Evolutionary conservation across 148 eudicot species (phyloP), one percentile per base, ranked within the genome.

Genomic region (Fallopia convolvulus): DNA sequence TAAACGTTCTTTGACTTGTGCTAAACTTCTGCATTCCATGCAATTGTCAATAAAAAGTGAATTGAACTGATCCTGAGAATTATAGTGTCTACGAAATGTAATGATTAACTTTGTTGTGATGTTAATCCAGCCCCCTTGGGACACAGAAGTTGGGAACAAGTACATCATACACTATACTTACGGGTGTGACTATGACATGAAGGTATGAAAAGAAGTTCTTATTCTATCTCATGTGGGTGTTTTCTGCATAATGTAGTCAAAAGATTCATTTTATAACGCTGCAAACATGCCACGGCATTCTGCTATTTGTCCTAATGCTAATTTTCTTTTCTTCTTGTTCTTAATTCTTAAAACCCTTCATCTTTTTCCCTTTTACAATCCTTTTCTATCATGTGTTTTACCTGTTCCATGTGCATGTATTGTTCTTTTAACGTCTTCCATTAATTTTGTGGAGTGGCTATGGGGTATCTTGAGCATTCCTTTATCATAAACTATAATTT

Each of bases 111-210:
- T 39, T 68, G 41, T 72, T 78, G 32, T 79, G 75, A 49, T 81
- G 50, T 78, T 11, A 36, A 75, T 73, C 21, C 90, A 96, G 99
- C 99, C 99, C 78, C 99, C 99, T 32, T 96, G 99, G 99, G 99
- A 96, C 84, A 89, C 90, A 30, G 88, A 87, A 81, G 81, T 90
- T 7, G 97, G 94, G 61, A 85, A 83, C 48, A 84, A 91, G 79
- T 96, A 81, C 82, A 93, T 96, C 71, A 96, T 96, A 48, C 99
- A 96, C 81, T 96, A 93, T 84, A 96, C 99, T 20, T 93, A 96
- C 40, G 99, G 99, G 78, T 96, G 99, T 74, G 99, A 96, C 86
- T 96, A 91, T 82, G 94, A 96, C 84, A 61, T 91, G 90, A 80
- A 92, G 99, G 99, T 95, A 88, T 46, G 55, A 33, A 15, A 23